Percentiles rank a stretch among this genome's conserved stretches.
These are phyloP conservation scores for Paraphaeosphaeria sporulosa DNA, from an alignment of 2,329 filamentous ascomycete species.

Conservation along the genomic window DNA sequence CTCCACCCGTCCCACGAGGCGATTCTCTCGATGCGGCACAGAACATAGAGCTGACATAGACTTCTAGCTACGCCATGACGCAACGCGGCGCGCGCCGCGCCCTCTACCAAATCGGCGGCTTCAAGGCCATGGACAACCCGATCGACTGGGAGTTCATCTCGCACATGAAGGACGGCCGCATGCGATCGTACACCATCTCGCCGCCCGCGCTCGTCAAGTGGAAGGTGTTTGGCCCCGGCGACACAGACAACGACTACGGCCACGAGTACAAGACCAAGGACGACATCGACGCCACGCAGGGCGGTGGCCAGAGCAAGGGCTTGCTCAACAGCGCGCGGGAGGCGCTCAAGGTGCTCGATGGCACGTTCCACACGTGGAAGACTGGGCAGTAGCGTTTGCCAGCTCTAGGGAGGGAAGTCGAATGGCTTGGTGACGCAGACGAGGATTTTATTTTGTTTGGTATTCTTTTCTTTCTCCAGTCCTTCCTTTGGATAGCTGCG, in stretches of 20 bases:
- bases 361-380: constrained; percentile 8
- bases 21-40: background rate
- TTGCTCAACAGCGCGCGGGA: constrained; percentile 7
- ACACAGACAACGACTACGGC: constrained; percentile 16
- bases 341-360: constrained; percentile 11
- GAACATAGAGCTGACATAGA: background rate
- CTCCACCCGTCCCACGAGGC: background rate
- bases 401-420: background rate
- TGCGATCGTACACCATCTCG: constrained; percentile 9
- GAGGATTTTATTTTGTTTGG: no score
- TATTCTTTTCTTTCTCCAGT: background rate
- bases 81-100: constrained; percentile 11
- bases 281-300: constrained; percentile 1
- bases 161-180: constrained; percentile 8
- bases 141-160: constrained; percentile 12
- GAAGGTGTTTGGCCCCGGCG: constrained; percentile 6
- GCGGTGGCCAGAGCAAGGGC: constrained; percentile 6
- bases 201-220: constrained; percentile 10
- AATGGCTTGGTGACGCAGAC: background rate
- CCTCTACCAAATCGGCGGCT: constrained; percentile 17
- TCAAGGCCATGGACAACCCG: constrained; percentile 5
- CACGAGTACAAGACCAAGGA: constrained; percentile 1
- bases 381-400: no score
- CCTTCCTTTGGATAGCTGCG: background rate
- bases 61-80: constrained; percentile 9